A percentile compares a stretch with the other conserved stretches of the same genome.
These are phyloP conservation scores for Posidonia oceanica DNA, from an alignment of 116 monocot genomes.

Conservation along the genomic window DNA sequence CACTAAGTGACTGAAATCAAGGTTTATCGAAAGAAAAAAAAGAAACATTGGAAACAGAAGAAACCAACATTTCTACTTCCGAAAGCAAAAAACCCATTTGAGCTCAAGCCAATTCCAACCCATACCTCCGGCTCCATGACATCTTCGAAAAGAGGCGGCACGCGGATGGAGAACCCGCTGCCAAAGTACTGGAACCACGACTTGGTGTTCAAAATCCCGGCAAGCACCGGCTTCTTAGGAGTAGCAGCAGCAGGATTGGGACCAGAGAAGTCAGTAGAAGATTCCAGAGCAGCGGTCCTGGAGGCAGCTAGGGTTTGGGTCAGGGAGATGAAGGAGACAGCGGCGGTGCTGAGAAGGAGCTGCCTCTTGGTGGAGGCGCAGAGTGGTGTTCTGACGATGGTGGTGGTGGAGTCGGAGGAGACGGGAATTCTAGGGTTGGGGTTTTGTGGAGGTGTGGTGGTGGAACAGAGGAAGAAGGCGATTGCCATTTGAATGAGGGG, in stretches of 20 bases:
- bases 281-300: not conserved
- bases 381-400: not conserved
- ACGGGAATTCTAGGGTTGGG: constrained; percentile 8
- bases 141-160: constrained; percentile 74
- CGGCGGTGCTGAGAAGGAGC: constrained; percentile 12
- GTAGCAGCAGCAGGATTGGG: constrained; percentile 3
- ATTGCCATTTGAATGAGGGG: not conserved
- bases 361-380: constrained; percentile 15
- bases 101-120: not conserved
- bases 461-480: constrained; percentile 14
- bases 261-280: not conserved
- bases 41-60: too few species aligned
- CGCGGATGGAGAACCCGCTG: constrained; percentile 84
- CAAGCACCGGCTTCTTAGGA: constrained; percentile 21
- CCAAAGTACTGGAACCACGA: constrained; percentile 82
- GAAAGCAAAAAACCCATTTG: not conserved
- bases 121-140: constrained; percentile 82
- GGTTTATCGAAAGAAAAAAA: too few species aligned
- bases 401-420: not conserved
- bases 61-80: not conserved
- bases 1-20: too few species aligned
- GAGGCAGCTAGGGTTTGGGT: constrained; percentile 12
- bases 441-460: constrained; percentile 9
- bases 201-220: constrained; percentile 59
- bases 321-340: constrained; percentile 17